Evolutionary conservation across 2,329 filamentous ascomycete genomes (phyloP).

Genomic region (Ceratocystiopsis brevicomis): DNA sequence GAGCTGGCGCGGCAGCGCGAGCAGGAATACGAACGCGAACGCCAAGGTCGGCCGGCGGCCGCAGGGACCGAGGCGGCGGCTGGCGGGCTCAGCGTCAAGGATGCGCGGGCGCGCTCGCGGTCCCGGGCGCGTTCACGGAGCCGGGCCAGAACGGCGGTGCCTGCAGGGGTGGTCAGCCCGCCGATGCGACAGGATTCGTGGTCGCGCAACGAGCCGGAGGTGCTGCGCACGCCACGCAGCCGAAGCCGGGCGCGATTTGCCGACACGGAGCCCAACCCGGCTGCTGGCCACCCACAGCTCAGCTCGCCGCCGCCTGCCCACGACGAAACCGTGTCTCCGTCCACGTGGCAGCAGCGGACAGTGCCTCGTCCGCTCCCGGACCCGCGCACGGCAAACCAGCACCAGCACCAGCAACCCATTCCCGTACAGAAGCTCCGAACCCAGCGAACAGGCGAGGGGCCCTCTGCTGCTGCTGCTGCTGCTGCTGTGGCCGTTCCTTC

Average conservation of each 20-base stretch:
- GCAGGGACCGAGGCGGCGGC: conserved; percentile 4
- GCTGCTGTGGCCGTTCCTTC: too few relatives aligned
- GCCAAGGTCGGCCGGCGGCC: conserved; percentile 29
- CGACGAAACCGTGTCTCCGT: conserved; percentile 8
- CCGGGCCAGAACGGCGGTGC: background rate
- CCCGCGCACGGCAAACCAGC: background rate
- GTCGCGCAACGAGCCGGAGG: conserved; percentile 44
- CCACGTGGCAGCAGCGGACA: conserved; percentile 11
- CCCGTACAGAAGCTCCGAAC: conserved; percentile 11
- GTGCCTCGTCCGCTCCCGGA: conserved; percentile 5
- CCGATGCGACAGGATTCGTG: conserved; percentile 44
- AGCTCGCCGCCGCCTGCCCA: conserved; percentile 22
- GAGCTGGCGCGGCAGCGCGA: conserved; percentile 44
- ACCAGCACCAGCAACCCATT: background rate
- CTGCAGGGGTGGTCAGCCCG: background rate
- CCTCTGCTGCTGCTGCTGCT: conserved; percentile 4
- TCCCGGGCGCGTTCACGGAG: conserved; percentile 9
- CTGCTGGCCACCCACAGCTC: background rate
- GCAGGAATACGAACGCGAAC: conserved; percentile 39
- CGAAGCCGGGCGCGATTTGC: conserved; percentile 16
- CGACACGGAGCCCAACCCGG: conserved; percentile 4
- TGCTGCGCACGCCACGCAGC: conserved; percentile 36
- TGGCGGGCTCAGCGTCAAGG: background rate
- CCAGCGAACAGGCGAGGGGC: conserved; percentile 15
- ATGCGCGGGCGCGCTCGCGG: conserved; percentile 8